Base-by-base conservation (phyloP, 257 asterid genomes). In the Nemophila menziesii region DNA sequence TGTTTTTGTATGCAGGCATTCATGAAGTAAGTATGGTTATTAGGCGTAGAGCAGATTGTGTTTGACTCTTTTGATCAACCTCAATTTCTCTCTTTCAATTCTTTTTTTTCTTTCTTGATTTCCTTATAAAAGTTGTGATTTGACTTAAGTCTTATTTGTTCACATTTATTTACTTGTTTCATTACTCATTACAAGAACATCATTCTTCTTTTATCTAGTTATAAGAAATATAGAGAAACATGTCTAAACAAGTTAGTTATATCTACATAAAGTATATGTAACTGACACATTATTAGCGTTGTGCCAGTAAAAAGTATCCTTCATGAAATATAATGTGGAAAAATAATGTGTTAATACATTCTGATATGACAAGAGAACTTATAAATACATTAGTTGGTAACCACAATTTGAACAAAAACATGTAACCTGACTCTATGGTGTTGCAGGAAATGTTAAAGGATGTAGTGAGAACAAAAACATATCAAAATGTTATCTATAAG, bases 361-460 rank as follows among this genome's bases (percentile, higher is more conserved):
- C 5, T 7, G 36, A 29, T 24, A 9, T 9, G 4, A 4, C 9
- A 24, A 24, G 33, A 24, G 9, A 9, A 29, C 12, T 3, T 10
- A 13, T 29, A 3, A 5, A 7, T 29, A 13, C 36, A 29, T 29
- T 29, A 29, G 36, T 29, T 29, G 36, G 36, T 10, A 29, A 29
- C 36, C 9, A 7, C 1, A 5, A 29, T 29, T 5, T 3, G 36
- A 29, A 29, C 5, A 29, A 29, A 29, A 29, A 29, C 36, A 29
- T 20, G 37, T 47, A 20, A 8, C 41, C 26, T 19, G 48, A 21
- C 26, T 47, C 52, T 39, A n/a, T 44, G 39, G 44, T 51, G 13
- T 52, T 60, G 67, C 83, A 87, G 97, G 97, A 87, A 60, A 87
- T 87, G 97, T 60, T 87, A 73, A 87, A 87, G 79, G 95, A 87